Evolutionary conservation across 1,284 basidiomycete genomes (phyloP), one percentile per base, ranked within the genome.

Genomic region (Coniophora puteana): DNA sequence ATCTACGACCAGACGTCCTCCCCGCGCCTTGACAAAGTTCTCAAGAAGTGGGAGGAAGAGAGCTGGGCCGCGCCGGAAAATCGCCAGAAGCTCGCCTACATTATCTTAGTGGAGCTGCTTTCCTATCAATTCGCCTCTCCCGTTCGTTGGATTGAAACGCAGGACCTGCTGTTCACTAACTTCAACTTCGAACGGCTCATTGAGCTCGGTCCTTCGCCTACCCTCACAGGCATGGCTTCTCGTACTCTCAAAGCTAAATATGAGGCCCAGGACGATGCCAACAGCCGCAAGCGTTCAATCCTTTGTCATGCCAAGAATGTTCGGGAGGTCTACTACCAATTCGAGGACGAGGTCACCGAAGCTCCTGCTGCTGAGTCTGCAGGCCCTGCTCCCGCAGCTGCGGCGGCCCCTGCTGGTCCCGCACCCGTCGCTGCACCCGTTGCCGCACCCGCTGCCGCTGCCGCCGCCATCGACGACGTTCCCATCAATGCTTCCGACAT

Each of bases 141-240:
- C 10, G 94, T 99, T 20, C 85, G 93, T 43, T 98, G 95, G 95
- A 99, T 99, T 58, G 90, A 98, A 70, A 99, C 95, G 0, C 95
- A 98, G 61, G 95, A 99, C 57, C 79, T 91, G 34, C 77, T 99
- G 46, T 99, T 99, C 72, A 80, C 72, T 5, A 69, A 83, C n/a
- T 96, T 83, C 73, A 74, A 78, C 47, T 97, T 97, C 55, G 94
- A 98, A 68, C 82, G 95, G 21, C 77, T 98, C 57, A 85, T 99
- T 59, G 95, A 99, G 64, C 76, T 99, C 46, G 95, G 96, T 31
- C 96, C 96, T 39, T 93, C 91, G 8, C 95, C 96, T 3, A 97
- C 93, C 3, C 79, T 99, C 45, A 91, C 92, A 5, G 90, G 94
- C 36, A 99, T 99, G 95, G 96, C 95, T 1, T 79, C 80, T 16